A percentile compares a stretch with the other conserved stretches of the same genome.
phyloP scores from a whole-genome alignment of 441 rosid species.

The Populus hybrid region DNA sequence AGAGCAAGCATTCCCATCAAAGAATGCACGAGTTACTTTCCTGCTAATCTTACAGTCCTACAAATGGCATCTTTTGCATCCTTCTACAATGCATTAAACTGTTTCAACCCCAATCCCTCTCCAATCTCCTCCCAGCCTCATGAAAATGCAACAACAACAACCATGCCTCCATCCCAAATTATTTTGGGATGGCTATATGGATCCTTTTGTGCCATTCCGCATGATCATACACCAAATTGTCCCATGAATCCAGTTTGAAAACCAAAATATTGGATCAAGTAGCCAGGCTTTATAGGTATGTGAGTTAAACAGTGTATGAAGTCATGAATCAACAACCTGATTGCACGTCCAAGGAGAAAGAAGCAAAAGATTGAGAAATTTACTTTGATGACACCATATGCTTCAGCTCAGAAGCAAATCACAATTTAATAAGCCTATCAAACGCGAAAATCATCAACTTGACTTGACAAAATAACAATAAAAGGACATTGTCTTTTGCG shows the following conservation, averaged over 20 bases:
- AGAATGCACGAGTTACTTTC: not conserved
- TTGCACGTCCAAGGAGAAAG: not conserved
- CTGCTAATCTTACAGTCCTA: not conserved
- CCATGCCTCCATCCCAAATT: not conserved
- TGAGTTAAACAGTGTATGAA: not conserved
- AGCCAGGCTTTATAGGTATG: not conserved
- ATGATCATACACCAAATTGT: not conserved
- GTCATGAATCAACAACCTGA: not conserved
- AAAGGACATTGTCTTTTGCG: not conserved
- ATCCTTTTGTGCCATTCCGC: not conserved
- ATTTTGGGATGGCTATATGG: not conserved
- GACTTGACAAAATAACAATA: not conserved
- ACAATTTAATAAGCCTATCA: not conserved
- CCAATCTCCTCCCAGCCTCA: not conserved
- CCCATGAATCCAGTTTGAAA: not conserved
- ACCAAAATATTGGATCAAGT: not conserved
- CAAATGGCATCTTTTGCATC: not conserved
- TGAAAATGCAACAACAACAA: not conserved
- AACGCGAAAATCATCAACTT: not conserved
- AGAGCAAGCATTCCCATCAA: not conserved
- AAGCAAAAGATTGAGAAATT: not conserved
- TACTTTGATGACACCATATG: not conserved
- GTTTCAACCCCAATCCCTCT: not conserved
- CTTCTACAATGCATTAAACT: not conserved
- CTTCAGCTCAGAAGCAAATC: not conserved